Evolutionary conservation across 75 land plant genomes (phyloP).

Genomic region (Picea sitchensis): DNA sequence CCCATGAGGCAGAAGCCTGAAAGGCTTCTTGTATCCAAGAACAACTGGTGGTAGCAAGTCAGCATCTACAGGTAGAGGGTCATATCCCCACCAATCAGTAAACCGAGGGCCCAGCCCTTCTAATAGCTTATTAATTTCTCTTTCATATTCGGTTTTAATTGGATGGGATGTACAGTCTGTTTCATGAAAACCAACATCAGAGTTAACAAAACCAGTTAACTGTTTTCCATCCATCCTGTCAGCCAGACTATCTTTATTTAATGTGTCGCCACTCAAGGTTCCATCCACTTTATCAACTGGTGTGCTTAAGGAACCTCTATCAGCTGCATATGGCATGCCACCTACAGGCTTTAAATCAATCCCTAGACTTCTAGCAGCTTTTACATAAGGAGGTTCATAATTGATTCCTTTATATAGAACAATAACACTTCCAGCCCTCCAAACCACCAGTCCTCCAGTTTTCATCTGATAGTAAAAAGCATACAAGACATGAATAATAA

Average conservation of each 20-base stretch:
- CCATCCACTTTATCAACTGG: background rate
- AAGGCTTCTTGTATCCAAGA: conserved; percentile 33
- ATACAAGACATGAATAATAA: background rate
- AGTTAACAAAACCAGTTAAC: conserved; percentile 5
- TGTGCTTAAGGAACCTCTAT: conserved; percentile 7
- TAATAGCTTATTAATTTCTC: conserved; percentile 30
- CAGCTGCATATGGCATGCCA: background rate
- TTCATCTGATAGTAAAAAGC: conserved; percentile 31
- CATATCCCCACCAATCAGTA: conserved; percentile 40
- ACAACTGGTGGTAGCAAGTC: conserved; percentile 47
- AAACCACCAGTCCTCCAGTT: conserved; percentile 69
- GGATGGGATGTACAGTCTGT: background rate
- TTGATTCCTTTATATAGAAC: conserved; percentile 56
- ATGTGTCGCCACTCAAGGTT: background rate
- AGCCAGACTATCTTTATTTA: background rate
- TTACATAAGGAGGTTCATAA: conserved; percentile 13
- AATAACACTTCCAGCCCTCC: conserved; percentile 49
- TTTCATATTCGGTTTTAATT: conserved; percentile 20
- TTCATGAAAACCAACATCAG: background rate
- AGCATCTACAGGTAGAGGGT: conserved; percentile 51
- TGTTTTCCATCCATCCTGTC: background rate
- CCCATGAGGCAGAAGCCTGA: conserved; percentile 36
- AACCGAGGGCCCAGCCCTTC: conserved; percentile 46
- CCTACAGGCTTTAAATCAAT: background rate
- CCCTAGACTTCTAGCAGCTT: conserved; percentile 1